These are phyloP conservation scores for Delitschia confertaspora DNA, from an alignment of 495 filamentous ascomycete genomes.

Conservation along the genomic window DNA sequence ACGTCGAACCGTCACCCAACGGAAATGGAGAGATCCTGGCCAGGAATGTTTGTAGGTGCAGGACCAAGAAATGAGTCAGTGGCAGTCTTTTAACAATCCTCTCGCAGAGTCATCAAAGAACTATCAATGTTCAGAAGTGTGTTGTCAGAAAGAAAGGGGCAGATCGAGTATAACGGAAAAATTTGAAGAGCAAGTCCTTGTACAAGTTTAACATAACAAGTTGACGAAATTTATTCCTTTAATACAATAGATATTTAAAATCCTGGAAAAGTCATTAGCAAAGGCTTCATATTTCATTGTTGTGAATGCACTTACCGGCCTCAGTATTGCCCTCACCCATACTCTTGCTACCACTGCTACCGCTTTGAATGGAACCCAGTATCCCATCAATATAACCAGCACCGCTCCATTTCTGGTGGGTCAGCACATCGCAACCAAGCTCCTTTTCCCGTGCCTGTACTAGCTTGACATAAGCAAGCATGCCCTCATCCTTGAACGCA, in stretches of 20 bases:
- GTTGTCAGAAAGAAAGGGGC: too few species aligned
- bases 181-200: too few species aligned
- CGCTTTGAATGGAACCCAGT: conserved; percentile 82
- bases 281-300: not conserved
- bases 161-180: too few species aligned
- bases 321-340: conserved; percentile 46
- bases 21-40: too few species aligned
- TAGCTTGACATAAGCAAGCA: conserved; percentile 89
- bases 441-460: conserved; percentile 88
- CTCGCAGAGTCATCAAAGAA: too few species aligned
- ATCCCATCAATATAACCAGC: conserved; percentile 90
- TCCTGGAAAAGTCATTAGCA: not conserved
- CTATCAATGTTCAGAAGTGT: too few species aligned
- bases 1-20: too few species aligned
- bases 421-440: conserved; percentile 84
- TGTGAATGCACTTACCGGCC: conserved; percentile 29
- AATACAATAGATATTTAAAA: conserved; percentile 1
- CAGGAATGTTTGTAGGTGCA: too few species aligned
- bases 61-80: too few species aligned
- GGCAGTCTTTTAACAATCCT: too few species aligned
- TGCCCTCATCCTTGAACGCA: conserved; percentile 79
- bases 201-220: too few species aligned
- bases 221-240: too few species aligned
- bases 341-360: conserved; percentile 47
- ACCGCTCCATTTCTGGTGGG: conserved; percentile 97